phyloP scores from a whole-genome alignment of 495 filamentous ascomycete genomes.

The Rostrohypoxylon terebratum region DNA sequence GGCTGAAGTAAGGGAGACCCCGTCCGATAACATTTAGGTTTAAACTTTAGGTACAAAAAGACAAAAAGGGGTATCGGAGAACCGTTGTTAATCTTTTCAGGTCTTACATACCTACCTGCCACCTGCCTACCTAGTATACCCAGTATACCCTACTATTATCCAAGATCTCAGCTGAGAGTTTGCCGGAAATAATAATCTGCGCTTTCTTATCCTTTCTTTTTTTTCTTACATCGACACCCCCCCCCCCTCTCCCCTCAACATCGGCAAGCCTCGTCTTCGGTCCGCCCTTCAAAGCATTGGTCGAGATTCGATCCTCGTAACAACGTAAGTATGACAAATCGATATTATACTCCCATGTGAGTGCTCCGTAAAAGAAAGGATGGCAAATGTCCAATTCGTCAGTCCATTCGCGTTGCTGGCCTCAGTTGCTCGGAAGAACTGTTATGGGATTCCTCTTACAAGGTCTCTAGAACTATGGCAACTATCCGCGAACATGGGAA shows the following conservation, averaged over 20 bases:
- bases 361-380: conserved; percentile 9
- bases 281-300: conserved; percentile 10
- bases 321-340: conserved; percentile 27
- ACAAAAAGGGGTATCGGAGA: conserved; percentile 10
- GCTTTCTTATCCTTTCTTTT: background rate
- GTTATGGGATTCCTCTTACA: conserved; percentile 28
- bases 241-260: background rate
- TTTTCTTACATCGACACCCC: background rate
- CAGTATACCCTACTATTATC: too few species aligned
- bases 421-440: conserved; percentile 33
- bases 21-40: conserved; percentile 6
- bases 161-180: background rate
- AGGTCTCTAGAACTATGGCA: conserved; percentile 40
- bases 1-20: conserved; percentile 11
- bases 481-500: conserved; percentile 50
- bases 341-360: conserved; percentile 11
- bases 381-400: conserved; percentile 28
- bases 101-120: too few species aligned
- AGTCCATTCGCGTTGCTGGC: conserved; percentile 5
- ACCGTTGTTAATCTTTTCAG: background rate
- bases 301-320: background rate
- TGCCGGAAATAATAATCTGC: conserved; percentile 23
- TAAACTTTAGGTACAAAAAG: too few species aligned
- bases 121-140: too few species aligned
- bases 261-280: conserved; percentile 22